Evolutionary conservation across 371 early-diverging fungal species (phyloP), one percentile per base, ranked within the genome.

Genomic region (Pancytospora philotis): DNA sequence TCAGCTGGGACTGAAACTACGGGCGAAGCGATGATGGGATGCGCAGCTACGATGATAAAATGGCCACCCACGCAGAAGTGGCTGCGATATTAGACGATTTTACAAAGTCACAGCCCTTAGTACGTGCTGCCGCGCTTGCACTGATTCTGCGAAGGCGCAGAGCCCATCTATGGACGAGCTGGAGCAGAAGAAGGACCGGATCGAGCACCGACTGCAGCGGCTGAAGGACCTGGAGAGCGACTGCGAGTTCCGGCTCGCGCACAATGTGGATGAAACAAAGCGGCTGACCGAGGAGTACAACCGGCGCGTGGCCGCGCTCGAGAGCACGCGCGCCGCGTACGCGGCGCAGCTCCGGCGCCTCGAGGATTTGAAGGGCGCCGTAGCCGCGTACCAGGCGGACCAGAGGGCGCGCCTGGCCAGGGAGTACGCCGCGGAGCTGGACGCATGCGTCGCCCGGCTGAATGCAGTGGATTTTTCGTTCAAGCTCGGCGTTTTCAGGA

Each of bases 401-500:
- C 36, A 60, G 19, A 22, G 3, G 3, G 6, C 10, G 13, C 3
- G 22, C 3, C 32, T 64, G 3, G 6, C 22, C 4, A 67, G 13
- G 3, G 19, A 67, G 6, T 64, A 64, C 30, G 39, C 6, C 6
- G 34, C 22, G 32, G 6, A 41, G 28, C 38, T 68, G 37, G 30
- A 3, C 25, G 22, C 4, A 22, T 38, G 32, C n/a, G 3, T 61
- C 3, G 3, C 3, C 4, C 8, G 50, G 31, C 59, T 65, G 2
- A 62, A 68, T 61, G 31, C 28, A 35, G 28, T 68, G n/a, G 27
- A 10, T 38, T 58, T 68, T 30, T 25, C 38, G 2, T 52, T 30
- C 2, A 71, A 71, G 22, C 22, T 66, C 8, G 16, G 22, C 27
- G 35, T 65, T 8, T 71, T 66, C 34, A 48, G 34, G 34, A 45